Base-by-base conservation (phyloP, 495 filamentous ascomycete genomes). In the Aspergillus sclerotiicarbonarius region DNA sequence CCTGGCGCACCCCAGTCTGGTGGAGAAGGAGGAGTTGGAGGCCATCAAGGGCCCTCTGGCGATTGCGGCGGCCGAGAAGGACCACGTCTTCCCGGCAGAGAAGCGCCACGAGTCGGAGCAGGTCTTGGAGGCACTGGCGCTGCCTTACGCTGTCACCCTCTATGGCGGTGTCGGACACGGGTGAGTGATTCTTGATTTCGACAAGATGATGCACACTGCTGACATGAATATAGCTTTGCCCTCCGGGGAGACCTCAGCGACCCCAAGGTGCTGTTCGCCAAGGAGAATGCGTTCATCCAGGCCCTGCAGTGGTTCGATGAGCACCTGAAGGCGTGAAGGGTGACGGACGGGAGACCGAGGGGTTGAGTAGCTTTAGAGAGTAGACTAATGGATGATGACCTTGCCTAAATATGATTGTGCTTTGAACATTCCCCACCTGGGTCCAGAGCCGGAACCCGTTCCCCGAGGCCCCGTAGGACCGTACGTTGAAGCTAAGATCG, bases 251-350 rank as follows among this genome's bases (percentile, higher is more conserved):
- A 90, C 63, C 44, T 78, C 8, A 73, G 51, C 47, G 72, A 82
- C 35, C 80, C 76, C 61, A 39, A 63, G 18, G 65, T 79, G 63
- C 86, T 79, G 71, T 90, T 77, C 57, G 85, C 87, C 35, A 90
- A 89, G 76, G 87, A 92, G 73, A 78, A 83, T 66, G 88, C 87
- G 10, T 91, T 90, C 59, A 57, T 80, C 33, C 88, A 91, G 71
- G 86, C 86, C 29, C 76, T 89, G 43, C 63, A 70, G 49, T 92
- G 89, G 88, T 90, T 91, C 59, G 77, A 87, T 31, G 67, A 73
- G 61, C 68, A 67, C 16, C 39, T 54, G 39, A 45, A 54, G 25
- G 29, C 6, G 19, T 25, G 33, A 54, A 50, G 9, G 6, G 20
- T 6, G 16, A 50, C 15, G 7, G 7, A 50, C 9, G 31, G 31